A percentile compares a stretch with the other conserved stretches of the same genome.
Evolutionary conservation across 192 early-diverging fungal genomes (phyloP).

Genomic region (Endogone sp.): DNA sequence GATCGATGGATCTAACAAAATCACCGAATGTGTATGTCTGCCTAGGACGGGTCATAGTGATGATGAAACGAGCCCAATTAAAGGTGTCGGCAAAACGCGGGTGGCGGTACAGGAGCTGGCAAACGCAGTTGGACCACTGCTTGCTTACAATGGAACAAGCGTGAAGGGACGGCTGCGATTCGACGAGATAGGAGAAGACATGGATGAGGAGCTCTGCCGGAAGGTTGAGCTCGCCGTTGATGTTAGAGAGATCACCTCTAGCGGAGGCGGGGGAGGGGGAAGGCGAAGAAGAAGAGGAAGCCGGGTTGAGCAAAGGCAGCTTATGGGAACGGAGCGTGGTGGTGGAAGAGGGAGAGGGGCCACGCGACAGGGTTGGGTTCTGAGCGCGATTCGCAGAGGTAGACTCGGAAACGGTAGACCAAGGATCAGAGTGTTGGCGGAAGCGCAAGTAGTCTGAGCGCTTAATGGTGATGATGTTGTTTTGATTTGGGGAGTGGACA

Average conservation of each 20-base stretch:
- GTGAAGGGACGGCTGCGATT: conserved; percentile 24
- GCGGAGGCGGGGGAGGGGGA: too few species aligned
- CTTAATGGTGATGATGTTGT: too few species aligned
- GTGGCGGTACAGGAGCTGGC: conserved; percentile 29
- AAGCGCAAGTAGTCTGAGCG: too few species aligned
- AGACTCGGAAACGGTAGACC: too few species aligned
- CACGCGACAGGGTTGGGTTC: too few species aligned
- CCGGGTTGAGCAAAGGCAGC: too few species aligned
- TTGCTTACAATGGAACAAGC: conserved; percentile 27
- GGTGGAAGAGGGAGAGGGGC: too few species aligned
- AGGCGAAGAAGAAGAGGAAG: too few species aligned
- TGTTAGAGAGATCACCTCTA: background rate
- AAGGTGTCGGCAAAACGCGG: conserved; percentile 35
- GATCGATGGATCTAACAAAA: conserved; percentile 35
- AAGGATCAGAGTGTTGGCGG: too few species aligned
- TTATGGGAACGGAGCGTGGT: too few species aligned
- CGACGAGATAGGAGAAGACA: conserved; percentile 28
- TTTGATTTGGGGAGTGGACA: too few species aligned
- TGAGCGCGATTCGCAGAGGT: too few species aligned
- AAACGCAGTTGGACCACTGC: conserved; percentile 41
- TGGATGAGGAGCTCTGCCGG: conserved; percentile 41
- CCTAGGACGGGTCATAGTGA: conserved; percentile 29
- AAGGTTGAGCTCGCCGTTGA: conserved; percentile 6
- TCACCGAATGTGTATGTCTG: conserved; percentile 25
- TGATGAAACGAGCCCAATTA: conserved; percentile 43